Percentiles rank a stretch among this genome's conserved stretches.
Evolutionary conservation across 306 rosid genomes (phyloP).

Genomic region (Gastrolobium bilobum): DNA sequence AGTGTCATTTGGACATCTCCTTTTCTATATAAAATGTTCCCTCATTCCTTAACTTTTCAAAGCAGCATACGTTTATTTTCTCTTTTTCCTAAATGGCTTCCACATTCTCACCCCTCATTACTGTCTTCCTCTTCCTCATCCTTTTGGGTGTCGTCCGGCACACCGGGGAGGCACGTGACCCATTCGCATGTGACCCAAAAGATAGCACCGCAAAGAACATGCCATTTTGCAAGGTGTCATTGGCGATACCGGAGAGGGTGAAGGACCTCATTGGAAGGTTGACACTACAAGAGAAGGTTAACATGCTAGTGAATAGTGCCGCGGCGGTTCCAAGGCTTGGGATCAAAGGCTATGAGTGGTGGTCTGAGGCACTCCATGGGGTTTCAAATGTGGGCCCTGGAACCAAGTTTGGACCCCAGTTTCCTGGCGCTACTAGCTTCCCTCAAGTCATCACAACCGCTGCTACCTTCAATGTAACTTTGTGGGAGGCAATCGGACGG

Average conservation of each 20-base stretch:
- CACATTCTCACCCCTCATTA: conserved; percentile 5
- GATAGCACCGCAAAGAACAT: conserved; percentile 51
- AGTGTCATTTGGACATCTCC: neutral
- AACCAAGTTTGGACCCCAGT: conserved; percentile 63
- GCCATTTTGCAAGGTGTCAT: conserved; percentile 60
- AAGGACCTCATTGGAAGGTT: conserved; percentile 77
- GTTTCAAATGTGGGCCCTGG: conserved; percentile 95
- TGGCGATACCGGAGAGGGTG: conserved; percentile 66
- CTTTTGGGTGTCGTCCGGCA: neutral
- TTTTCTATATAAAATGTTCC: conserved; percentile 45
- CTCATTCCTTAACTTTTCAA: conserved; percentile 4
- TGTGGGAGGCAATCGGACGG: conserved; percentile 96
- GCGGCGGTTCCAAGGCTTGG: conserved; percentile 79
- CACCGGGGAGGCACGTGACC: conserved; percentile 54
- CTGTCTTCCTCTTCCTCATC: conserved; percentile 20
- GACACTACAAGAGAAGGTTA: conserved; percentile 80
- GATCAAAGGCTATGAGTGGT: conserved; percentile 88
- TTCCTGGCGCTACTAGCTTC: conserved; percentile 88
- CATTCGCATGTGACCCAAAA: conserved; percentile 81
- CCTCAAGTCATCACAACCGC: conserved; percentile 98
- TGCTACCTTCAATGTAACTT: conserved; percentile 86
- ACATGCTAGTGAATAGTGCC: conserved; percentile 71
- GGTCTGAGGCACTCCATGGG: conserved; percentile 99
- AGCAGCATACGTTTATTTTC: neutral
- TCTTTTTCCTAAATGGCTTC: conserved; percentile 52